phyloP scores from a whole-genome alignment of 148 eudicot species.

The Fallopia convolvulus region DNA sequence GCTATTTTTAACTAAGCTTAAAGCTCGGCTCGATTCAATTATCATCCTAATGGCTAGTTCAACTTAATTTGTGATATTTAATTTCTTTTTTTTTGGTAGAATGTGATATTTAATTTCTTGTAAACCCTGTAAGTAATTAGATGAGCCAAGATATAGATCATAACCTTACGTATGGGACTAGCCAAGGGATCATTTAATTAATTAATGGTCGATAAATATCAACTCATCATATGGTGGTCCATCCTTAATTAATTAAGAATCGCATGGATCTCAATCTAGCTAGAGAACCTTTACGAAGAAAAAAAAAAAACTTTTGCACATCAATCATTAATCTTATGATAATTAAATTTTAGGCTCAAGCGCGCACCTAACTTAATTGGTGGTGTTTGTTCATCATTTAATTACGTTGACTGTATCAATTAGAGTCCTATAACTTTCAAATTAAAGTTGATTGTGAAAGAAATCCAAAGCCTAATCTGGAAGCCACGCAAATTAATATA shows the following conservation, averaged over 20 bases:
- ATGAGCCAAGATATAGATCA: not conserved
- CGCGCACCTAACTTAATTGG: not conserved
- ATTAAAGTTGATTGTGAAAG: not conserved
- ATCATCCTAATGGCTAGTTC: too few species aligned
- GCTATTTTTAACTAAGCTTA: too few species aligned
- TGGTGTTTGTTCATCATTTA: not conserved
- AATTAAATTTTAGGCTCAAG: not conserved
- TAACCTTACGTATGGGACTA: not conserved
- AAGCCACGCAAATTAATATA: too few species aligned
- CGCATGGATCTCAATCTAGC: not conserved
- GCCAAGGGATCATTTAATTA: not conserved
- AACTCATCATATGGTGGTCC: not conserved
- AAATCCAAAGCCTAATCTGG: not conserved
- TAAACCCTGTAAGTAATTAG: not conserved
- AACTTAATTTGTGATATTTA: too few species aligned
- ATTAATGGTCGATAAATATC: not conserved
- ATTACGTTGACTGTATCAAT: not conserved
- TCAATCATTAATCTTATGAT: not conserved
- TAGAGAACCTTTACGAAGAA: not conserved
- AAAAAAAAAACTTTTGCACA: not conserved
- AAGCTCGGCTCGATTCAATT: too few species aligned
- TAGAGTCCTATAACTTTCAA: not conserved
- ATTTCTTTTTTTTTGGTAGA: too few species aligned
- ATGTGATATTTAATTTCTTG: too few species aligned
- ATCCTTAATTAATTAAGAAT: not conserved